Evolutionary conservation across 2,329 filamentous ascomycete genomes (phyloP).

Genomic region (Hymenoscyphus albidus): DNA sequence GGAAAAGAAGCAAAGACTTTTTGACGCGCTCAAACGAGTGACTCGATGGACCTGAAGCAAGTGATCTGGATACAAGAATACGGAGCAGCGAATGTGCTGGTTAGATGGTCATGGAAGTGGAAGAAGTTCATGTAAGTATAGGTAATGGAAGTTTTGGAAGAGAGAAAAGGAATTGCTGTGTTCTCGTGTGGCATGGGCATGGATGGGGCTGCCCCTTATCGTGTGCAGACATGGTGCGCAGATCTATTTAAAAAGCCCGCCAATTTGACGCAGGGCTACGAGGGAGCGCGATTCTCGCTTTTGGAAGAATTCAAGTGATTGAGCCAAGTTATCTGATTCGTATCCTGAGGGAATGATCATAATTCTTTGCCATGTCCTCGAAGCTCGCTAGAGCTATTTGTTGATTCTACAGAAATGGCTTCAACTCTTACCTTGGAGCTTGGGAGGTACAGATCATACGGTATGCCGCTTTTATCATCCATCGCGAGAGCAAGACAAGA

Average conservation of each 20-base stretch:
- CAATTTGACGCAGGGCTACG: slow-evolving; percentile 26
- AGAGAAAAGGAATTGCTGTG: slow-evolving; percentile 17
- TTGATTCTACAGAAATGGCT: too few species aligned
- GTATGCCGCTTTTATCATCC: slow-evolving; percentile 3
- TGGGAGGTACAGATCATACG: too few species aligned
- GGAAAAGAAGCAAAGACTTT: slow-evolving; percentile 25
- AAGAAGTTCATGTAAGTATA: slow-evolving; percentile 10
- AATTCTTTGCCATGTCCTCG: too few species aligned
- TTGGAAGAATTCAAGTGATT: too few species aligned
- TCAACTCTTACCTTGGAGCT: too few species aligned
- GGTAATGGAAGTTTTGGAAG: slow-evolving; percentile 7
- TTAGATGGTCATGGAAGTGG: slow-evolving; percentile 21
- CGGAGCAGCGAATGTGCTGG: slow-evolving; percentile 23
- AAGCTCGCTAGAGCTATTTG: too few species aligned
- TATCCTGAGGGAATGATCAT: too few species aligned
- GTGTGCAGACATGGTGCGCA: slow-evolving; percentile 29
- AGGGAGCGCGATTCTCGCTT: not conserved
- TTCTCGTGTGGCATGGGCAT: slow-evolving; percentile 20
- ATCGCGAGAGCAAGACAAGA: not conserved
- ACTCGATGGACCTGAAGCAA: slow-evolving; percentile 22
- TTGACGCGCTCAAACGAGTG: slow-evolving; percentile 30
- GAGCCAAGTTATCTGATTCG: too few species aligned
- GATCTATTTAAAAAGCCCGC: slow-evolving; percentile 31
- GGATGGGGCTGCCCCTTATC: slow-evolving; percentile 23
- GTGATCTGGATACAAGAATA: slow-evolving; percentile 26